Evolutionary conservation across 495 filamentous ascomycete species (phyloP).

Genomic region (Daldinia childiae): DNA sequence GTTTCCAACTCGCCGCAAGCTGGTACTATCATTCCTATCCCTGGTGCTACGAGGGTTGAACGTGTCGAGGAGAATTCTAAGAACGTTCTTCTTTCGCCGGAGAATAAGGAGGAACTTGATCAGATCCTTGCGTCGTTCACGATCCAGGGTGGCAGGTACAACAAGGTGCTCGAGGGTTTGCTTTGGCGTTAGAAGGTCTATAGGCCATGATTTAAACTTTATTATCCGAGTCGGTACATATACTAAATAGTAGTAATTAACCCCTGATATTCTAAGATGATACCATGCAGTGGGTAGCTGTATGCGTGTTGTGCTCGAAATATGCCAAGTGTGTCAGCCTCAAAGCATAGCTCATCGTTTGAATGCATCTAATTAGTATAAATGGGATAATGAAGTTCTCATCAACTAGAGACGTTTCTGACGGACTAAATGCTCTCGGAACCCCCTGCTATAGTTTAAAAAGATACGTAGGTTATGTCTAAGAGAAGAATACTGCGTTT

Average conservation of each 20-base stretch:
- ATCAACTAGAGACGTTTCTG: too few relatives aligned
- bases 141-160: constrained; percentile 6
- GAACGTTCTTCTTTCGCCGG: constrained; percentile 42
- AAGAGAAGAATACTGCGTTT: too few relatives aligned
- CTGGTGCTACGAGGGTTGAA: constrained; percentile 62
- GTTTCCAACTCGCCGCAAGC: constrained; percentile 48
- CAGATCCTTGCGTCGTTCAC: constrained; percentile 36
- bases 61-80: constrained; percentile 53
- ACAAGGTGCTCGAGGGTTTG: constrained; percentile 1
- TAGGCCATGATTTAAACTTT: background rate
- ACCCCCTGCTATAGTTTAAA: too few relatives aligned
- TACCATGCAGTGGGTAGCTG: background rate
- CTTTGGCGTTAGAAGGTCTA: constrained; percentile 1
- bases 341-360: too few relatives aligned
- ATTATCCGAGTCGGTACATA: background rate
- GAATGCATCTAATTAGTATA: too few relatives aligned
- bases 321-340: too few relatives aligned
- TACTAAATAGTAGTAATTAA: background rate
- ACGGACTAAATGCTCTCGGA: too few relatives aligned
- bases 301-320: background rate
- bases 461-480: too few relatives aligned
- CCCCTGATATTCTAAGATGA: background rate
- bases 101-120: constrained; percentile 51
- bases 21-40: constrained; percentile 74
- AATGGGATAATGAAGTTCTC: too few relatives aligned